Evolutionary conservation across 1,139 yeast genomes (phyloP).

Genomic region (Magnusiomyces paraingens): DNA sequence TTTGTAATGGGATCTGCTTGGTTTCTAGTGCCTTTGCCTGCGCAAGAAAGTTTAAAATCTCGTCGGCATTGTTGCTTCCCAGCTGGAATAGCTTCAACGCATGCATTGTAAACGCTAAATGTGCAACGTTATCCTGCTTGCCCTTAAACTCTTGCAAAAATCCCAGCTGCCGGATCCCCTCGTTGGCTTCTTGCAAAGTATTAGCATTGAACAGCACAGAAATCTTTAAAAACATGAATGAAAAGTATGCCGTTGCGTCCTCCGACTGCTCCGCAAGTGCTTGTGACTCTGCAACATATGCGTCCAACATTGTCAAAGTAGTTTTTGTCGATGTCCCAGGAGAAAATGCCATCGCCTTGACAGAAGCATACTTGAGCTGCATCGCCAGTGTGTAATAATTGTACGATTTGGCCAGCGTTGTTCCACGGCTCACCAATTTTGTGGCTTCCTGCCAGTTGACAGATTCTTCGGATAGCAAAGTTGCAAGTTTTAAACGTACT

Average conservation of each 20-base stretch:
- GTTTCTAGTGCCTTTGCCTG: slow-evolving; percentile 9
- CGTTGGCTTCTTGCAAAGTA: slow-evolving; percentile 9
- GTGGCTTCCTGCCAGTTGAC: slow-evolving; percentile 13
- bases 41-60: slow-evolving; percentile 2
- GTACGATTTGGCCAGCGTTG: slow-evolving; percentile 13
- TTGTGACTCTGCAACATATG: not conserved
- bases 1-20: slow-evolving; percentile 3
- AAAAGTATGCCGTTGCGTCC: not conserved
- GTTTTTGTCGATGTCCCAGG: slow-evolving; percentile 1
- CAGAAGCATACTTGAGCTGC: slow-evolving; percentile 13
- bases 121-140: slow-evolving; percentile 10
- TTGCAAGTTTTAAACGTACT: slow-evolving; percentile 14
- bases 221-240: slow-evolving; percentile 6
- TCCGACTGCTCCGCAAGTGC: not conserved
- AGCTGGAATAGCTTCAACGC: slow-evolving; percentile 13
- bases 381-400: slow-evolving; percentile 11
- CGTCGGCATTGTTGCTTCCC: not conserved
- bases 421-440: slow-evolving; percentile 12
- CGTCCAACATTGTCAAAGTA: not conserved
- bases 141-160: slow-evolving; percentile 9
- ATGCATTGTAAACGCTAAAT: slow-evolving; percentile 11
- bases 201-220: slow-evolving; percentile 7
- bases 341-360: slow-evolving; percentile 8
- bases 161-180: slow-evolving; percentile 11
- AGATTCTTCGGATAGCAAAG: slow-evolving; percentile 13